These are phyloP conservation scores for Aphanocladium album DNA, from an alignment of 2,329 filamentous ascomycete species.

Conservation along the genomic window DNA sequence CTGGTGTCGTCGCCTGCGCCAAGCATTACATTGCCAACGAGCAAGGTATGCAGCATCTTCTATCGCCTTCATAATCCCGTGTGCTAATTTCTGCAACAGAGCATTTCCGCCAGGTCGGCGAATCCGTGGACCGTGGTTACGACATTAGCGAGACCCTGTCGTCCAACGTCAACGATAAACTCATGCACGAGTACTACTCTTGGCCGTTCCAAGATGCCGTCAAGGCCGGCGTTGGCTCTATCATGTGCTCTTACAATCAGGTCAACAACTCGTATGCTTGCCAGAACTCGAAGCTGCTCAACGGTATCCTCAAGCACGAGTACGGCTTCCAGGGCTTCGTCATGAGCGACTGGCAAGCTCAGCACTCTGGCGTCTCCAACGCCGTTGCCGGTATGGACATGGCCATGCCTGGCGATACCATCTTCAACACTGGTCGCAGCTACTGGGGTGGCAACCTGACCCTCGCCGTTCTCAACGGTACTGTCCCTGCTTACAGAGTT, in stretches of 20 bases:
- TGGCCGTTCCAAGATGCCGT: conserved; percentile 76
- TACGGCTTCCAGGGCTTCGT: conserved; percentile 78
- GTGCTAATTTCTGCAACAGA: conserved; percentile 37
- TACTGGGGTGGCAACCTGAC: conserved; percentile 89
- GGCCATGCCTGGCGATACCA: conserved; percentile 81
- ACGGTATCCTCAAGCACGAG: conserved; percentile 72
- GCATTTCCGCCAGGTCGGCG: conserved; percentile 62
- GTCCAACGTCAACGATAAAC: conserved; percentile 65
- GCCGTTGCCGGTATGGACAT: conserved; percentile 75
- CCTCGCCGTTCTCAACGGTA: conserved; percentile 81
- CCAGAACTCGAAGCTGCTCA: conserved; percentile 72
- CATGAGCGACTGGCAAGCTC: conserved; percentile 75
- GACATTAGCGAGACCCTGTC: conserved; percentile 57
- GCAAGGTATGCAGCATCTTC: conserved; percentile 41
- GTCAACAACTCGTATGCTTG: conserved; percentile 77
- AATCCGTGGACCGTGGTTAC: conserved; percentile 49
- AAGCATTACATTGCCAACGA: conserved; percentile 74
- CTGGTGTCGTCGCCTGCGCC: conserved; percentile 76
- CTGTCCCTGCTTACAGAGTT: conserved; percentile 77
- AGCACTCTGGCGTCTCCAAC: conserved; percentile 62
- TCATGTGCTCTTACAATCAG: conserved; percentile 70
- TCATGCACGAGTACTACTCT: conserved; percentile 69
- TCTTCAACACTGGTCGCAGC: conserved; percentile 65
- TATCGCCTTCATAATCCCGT: neutral
- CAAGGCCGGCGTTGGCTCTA: conserved; percentile 56